Base-by-base conservation (phyloP, 768 basidiomycete species). In the Russula ochroleuca region DNA sequence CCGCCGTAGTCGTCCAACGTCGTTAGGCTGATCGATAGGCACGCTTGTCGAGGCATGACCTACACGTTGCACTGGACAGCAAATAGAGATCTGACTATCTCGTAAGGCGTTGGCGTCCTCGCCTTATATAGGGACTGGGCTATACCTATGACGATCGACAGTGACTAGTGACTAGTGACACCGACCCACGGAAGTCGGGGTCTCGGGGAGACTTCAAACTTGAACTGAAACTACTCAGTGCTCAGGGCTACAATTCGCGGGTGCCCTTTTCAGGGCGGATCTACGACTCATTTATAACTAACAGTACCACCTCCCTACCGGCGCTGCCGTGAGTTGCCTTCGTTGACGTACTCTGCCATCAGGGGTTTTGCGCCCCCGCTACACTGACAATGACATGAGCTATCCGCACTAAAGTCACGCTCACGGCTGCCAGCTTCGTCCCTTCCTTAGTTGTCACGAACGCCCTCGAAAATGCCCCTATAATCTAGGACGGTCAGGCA, bases 291-390 rank as follows among this genome's bases (percentile, higher is more conserved):
- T 38, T 23, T 35, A 11, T 43, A 17, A 43, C n/a, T n/a, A n/a
- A n/a, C n/a, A 17, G 17, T 50, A 25, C 40, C 10, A 57, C 31
- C 31, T 45, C 51, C 23, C 28, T 15, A 7, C 37, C 37, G 19
- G 53, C 37, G 35, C 19, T 21, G 19, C 47, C 35, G 43, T 61
- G 45, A 33, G 51, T 43, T 15, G 31, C 54, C 19, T 56, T 56
- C 33, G 40, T 61, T 65, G 64, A 65, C 64, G 64, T 65, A 61
- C 54, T 43, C 53, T 38, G 35, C 64, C 59, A 65, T 61, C 59
- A 60, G 59, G 49, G 45, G 54, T 47, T 28, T 56, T 56, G 53
- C 64, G 59, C 59, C 59, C 54, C 41, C 15, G 28, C 47, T 40
- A 41, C 28, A 49, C 33, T 38, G 33, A 54, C 40, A 55, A 61